Evolutionary conservation across 768 basidiomycete species (phyloP).

Genomic region (Tulasnella sp.): DNA sequence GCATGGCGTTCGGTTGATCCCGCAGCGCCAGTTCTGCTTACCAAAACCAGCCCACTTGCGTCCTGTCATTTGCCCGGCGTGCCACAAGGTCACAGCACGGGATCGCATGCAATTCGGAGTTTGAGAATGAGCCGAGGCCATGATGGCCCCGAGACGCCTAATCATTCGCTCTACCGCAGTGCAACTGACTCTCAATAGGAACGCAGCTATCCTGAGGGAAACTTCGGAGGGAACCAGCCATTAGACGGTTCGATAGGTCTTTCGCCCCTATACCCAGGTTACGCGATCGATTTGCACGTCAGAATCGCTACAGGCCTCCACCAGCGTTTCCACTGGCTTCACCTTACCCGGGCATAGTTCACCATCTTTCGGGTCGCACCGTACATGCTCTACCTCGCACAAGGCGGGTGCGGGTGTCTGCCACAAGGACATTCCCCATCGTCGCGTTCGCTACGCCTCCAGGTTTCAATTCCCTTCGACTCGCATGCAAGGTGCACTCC

Average conservation of each 20-base stretch:
- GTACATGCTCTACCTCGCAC: slow-evolving; percentile 76
- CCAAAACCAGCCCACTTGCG: slow-evolving; percentile 72
- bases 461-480: slow-evolving; percentile 71
- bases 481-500: slow-evolving; percentile 81
- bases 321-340: slow-evolving; percentile 96
- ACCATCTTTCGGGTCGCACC: slow-evolving; percentile 89
- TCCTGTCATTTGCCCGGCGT: slow-evolving; percentile 57
- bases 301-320: slow-evolving; percentile 94
- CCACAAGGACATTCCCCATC: slow-evolving; percentile 60
- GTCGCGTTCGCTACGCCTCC: slow-evolving; percentile 68
- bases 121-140: slow-evolving; percentile 82
- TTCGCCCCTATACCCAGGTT: slow-evolving; percentile 95
- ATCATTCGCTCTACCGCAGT: slow-evolving; percentile 70
- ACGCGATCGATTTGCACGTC: slow-evolving; percentile 94
- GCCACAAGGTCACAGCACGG: slow-evolving; percentile 50
- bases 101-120: slow-evolving; percentile 62
- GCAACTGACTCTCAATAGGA: slow-evolving; percentile 49
- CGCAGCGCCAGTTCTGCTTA: slow-evolving; percentile 69
- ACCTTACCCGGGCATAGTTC: slow-evolving; percentile 87
- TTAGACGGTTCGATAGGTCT: slow-evolving; percentile 94
- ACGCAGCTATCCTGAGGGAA: slow-evolving; percentile 73
- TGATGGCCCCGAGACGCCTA: slow-evolving; percentile 87
- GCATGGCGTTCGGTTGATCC: slow-evolving; percentile 68
- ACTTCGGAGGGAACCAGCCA: slow-evolving; percentile 91
- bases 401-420: slow-evolving; percentile 72